phyloP scores from a whole-genome alignment of 495 filamentous ascomycete genomes.

The Talaromyces liani region DNA sequence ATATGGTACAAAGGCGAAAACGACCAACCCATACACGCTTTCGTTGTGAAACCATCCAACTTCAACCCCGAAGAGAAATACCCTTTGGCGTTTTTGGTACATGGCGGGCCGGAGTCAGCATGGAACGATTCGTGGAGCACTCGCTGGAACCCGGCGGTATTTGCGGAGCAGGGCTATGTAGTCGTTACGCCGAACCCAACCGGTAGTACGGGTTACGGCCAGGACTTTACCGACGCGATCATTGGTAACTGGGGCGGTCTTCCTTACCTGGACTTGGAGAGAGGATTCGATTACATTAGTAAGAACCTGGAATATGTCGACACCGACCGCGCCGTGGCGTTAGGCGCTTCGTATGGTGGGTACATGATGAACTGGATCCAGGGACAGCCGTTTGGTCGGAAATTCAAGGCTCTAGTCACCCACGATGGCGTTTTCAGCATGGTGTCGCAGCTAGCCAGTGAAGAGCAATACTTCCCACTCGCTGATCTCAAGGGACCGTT shows the following conservation, averaged over 20 bases:
- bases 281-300: conserved; percentile 69
- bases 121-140: conserved; percentile 83
- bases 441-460: conserved; percentile 61
- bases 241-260: conserved; percentile 68
- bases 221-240: conserved; percentile 71
- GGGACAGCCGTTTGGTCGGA: conserved; percentile 48
- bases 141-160: conserved; percentile 85
- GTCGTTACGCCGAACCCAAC: conserved; percentile 86
- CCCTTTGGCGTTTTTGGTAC: conserved; percentile 75
- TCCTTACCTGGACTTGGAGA: conserved; percentile 76
- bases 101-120: conserved; percentile 82
- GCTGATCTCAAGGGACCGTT: conserved; percentile 75
- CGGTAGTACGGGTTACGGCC: conserved; percentile 79
- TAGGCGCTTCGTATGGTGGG: conserved; percentile 83
- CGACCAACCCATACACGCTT: conserved; percentile 65
- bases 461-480: conserved; percentile 84
- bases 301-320: conserved; percentile 69
- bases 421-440: conserved; percentile 89
- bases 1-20: conserved; percentile 62
- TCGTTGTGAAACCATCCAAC: conserved; percentile 71
- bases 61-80: conserved; percentile 71
- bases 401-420: conserved; percentile 83
- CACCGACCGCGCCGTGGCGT: conserved; percentile 64
- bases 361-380: conserved; percentile 72
- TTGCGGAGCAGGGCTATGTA: conserved; percentile 87